Evolutionary conservation across 2,329 filamentous ascomycete genomes (phyloP).

Genomic region (Claviceps purpurea): DNA sequence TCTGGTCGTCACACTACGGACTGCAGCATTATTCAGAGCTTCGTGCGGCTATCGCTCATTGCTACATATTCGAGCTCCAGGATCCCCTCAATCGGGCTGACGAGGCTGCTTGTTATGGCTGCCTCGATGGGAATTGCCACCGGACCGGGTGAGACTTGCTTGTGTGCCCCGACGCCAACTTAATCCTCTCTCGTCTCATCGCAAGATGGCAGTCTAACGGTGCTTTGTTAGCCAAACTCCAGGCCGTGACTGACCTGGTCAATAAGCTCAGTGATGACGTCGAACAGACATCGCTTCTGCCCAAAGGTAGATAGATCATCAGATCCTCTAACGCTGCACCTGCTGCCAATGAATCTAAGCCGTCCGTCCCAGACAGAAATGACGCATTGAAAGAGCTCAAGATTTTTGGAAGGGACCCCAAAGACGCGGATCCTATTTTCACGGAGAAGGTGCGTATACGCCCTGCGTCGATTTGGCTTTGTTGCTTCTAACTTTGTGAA

Average conservation of each 20-base stretch:
- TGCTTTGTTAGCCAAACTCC: constrained; percentile 44
- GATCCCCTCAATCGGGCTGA: not conserved
- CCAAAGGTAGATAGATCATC: constrained; percentile 47
- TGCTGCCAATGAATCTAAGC: constrained; percentile 1
- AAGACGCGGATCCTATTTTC: constrained; percentile 69
- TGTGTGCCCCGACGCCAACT: not conserved
- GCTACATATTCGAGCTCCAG: not conserved
- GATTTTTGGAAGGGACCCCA: constrained; percentile 47
- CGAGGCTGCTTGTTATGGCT: constrained; percentile 11
- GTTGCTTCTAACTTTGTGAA: constrained; percentile 21
- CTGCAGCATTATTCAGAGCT: not conserved
- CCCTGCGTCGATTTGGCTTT: not conserved
- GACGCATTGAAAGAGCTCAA: constrained; percentile 57
- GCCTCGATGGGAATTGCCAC: constrained; percentile 19
- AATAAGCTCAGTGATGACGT: constrained; percentile 49
- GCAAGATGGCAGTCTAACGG: constrained; percentile 4
- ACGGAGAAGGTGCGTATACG: constrained; percentile 48
- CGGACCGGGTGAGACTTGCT: constrained; percentile 26
- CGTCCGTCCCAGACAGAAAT: constrained; percentile 41
- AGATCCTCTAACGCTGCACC: not conserved
- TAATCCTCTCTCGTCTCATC: constrained; percentile 4
- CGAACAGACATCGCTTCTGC: constrained; percentile 40
- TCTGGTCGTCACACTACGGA: no score
- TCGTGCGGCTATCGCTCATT: not conserved
- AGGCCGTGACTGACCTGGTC: constrained; percentile 53